Conservation (phyloP, 2,329 filamentous ascomycete species). For the Sordariomycetes sp. region DNA sequence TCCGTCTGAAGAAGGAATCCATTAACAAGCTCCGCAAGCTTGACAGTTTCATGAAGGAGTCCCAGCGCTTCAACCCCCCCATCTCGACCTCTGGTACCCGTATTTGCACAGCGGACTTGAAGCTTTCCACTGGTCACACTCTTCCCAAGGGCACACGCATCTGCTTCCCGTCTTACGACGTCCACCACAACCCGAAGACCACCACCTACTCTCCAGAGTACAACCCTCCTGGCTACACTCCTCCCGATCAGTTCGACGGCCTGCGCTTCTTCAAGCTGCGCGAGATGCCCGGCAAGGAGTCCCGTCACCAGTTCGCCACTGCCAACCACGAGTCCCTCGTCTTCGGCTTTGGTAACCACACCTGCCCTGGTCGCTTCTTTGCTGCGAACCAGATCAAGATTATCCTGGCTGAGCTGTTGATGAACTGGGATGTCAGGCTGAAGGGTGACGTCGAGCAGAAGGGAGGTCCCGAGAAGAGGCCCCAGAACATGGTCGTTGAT, state of each 20-base stretch:
- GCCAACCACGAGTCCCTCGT: conserved; percentile 31
- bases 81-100: neutral
- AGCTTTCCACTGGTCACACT: conserved; percentile 9
- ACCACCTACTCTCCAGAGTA: neutral
- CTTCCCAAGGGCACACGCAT: conserved; percentile 12
- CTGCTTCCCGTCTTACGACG: neutral
- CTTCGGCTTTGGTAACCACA: conserved; percentile 30
- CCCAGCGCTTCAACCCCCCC: conserved; percentile 11
- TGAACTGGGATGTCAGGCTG: conserved; percentile 8
- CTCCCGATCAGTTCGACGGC: conserved; percentile 31
- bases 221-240: conserved; percentile 28
- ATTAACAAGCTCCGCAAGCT: conserved; percentile 34
- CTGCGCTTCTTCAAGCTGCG: conserved; percentile 33
- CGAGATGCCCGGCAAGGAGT: conserved; percentile 20
- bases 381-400: conserved; percentile 30
- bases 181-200: conserved; percentile 1
- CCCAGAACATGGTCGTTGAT: neutral
- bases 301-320: conserved; percentile 32
- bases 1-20: conserved; percentile 23
- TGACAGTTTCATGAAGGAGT: conserved; percentile 40
- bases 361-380: conserved; percentile 33
- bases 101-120: conserved; percentile 1
- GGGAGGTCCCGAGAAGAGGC: neutral
- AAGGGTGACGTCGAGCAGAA: neutral
- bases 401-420: conserved; percentile 15